Evolutionary conservation across 371 early-diverging fungal genomes (phyloP).

Genomic region (Mortierella sp.): DNA sequence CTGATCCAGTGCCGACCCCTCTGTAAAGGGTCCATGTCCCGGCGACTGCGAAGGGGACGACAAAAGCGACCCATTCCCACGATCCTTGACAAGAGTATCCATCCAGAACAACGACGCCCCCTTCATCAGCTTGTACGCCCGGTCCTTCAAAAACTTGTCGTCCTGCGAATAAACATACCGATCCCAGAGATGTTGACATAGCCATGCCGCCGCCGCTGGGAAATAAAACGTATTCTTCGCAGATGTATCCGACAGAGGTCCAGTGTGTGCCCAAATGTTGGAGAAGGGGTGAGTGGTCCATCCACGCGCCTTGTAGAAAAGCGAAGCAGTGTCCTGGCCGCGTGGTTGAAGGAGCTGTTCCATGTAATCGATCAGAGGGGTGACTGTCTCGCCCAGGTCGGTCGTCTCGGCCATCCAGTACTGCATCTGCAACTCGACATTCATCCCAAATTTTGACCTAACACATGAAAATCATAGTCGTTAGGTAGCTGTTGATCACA

Average conservation of each 20-base stretch:
- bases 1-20: slow-evolving; percentile 48
- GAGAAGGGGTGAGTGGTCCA: slow-evolving; percentile 42
- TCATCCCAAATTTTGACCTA: slow-evolving; percentile 41
- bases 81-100: slow-evolving; percentile 34
- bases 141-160: slow-evolving; percentile 34
- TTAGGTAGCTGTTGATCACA: background rate
- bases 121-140: slow-evolving; percentile 53
- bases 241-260: slow-evolving; percentile 26
- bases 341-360: slow-evolving; percentile 41
- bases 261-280: slow-evolving; percentile 57
- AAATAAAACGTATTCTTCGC: slow-evolving; percentile 33
- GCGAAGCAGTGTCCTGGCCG: slow-evolving; percentile 39
- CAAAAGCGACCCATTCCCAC: slow-evolving; percentile 14
- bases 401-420: slow-evolving; percentile 55
- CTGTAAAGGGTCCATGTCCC: slow-evolving; percentile 48
- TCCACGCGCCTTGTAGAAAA: slow-evolving; percentile 39
- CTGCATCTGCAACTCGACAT: slow-evolving; percentile 52
- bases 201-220: slow-evolving; percentile 53
- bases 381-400: slow-evolving; percentile 45
- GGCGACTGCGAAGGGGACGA: slow-evolving; percentile 51
- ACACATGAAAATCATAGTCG: background rate
- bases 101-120: slow-evolving; percentile 54
- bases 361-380: slow-evolving; percentile 46
- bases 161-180: slow-evolving; percentile 49
- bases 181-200: slow-evolving; percentile 55